Evolutionary conservation across 495 filamentous ascomycete genomes (phyloP), one percentile per base, ranked within the genome.

Genomic region (Beverwykella pulmonaria): DNA sequence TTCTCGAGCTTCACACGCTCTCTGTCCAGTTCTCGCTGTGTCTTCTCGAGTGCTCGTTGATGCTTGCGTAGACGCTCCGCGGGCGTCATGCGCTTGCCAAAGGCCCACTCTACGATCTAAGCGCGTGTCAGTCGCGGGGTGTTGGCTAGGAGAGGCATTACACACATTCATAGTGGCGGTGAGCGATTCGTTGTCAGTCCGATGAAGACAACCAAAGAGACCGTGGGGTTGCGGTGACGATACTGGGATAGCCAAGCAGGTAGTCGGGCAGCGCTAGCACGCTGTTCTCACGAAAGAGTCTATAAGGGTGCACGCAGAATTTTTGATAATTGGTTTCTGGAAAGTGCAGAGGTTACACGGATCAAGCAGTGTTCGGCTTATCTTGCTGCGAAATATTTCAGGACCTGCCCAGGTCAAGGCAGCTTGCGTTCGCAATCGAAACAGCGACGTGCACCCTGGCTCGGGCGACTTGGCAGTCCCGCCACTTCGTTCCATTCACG

Each of bases 71-170:
- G 84, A 72, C 94, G 90, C 83, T 98, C 93, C 15, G 91, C 91
- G 8, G 94, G 93, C 76, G 93, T 98, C 86, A 98, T 95, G 77
- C 93, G 92, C 84, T 95, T 96, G 67, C 93, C 93, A 77, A 98
- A 97, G 30, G 94, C 94, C 93, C 93, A 97, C 86, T 97, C 93
- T 58, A 98, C 82, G 80, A 97, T 88, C 92, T 97, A 68, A 14
- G 59, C 9, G 15, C 1, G 34, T 26, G 57, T 69, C 57, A 72
- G 65, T 50, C 47, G 23, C 22, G 25, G 8, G 22, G 36, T 20
- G 10, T 7, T 19, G 20, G 22, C 20, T 14, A 36, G 10, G 14
- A 9, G 15, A 25, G 47, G 36, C 44, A 61, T 61, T 46, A n/a
- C 39, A 44, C 74, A 87, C 87, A 80, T 90, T 90, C 87, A 89